Evolutionary conservation across 164 flowering plant species (phyloP).

Genomic region (Macadamia integrifolia): DNA sequence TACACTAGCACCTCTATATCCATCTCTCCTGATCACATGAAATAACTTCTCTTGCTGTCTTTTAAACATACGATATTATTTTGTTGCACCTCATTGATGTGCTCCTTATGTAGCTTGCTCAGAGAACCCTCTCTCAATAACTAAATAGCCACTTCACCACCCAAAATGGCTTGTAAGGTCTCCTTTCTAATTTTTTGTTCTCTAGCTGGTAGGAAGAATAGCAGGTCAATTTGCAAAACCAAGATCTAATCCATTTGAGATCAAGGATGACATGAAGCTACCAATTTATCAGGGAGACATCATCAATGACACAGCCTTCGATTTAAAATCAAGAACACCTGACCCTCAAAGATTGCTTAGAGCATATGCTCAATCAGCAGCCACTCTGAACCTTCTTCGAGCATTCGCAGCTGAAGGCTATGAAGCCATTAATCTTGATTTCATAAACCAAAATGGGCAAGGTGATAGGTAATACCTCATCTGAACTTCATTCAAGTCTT

Average conservation of each 20-base stretch:
- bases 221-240: conserved; percentile 60
- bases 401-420: conserved; percentile 54
- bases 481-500: not conserved
- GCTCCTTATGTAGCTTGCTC: too few relatives aligned
- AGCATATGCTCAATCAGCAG: conserved; percentile 48
- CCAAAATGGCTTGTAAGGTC: not conserved
- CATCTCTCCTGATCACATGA: too few relatives aligned
- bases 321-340: conserved; percentile 42
- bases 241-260: conserved; percentile 45
- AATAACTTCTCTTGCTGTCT: too few relatives aligned
- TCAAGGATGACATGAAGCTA: conserved; percentile 39
- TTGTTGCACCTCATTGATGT: too few relatives aligned
- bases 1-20: too few relatives aligned
- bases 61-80: too few relatives aligned
- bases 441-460: conserved; percentile 37
- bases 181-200: not conserved
- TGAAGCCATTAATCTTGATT: conserved; percentile 49
- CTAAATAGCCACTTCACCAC: too few relatives aligned
- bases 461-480: conserved; percentile 39
- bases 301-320: conserved; percentile 38
- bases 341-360: conserved; percentile 45
- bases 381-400: conserved; percentile 48
- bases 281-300: conserved; percentile 52
- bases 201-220: conserved; percentile 42
- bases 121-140: too few relatives aligned